Evolutionary conservation across 768 basidiomycete species (phyloP).

Genomic region (Amylocystis lapponica): DNA sequence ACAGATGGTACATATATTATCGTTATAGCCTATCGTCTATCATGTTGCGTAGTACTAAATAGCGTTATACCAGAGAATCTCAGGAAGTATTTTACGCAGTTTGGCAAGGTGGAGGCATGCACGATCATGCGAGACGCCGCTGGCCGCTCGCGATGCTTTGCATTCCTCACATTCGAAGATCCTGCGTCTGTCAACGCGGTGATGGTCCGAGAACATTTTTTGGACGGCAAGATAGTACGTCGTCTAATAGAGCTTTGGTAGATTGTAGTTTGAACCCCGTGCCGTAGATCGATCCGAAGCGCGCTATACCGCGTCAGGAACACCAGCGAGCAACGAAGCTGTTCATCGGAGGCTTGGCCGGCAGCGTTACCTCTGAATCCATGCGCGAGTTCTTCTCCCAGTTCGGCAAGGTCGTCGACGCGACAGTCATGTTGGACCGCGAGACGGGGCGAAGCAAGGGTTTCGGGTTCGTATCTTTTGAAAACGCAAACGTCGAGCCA

Average conservation of each 20-base stretch:
- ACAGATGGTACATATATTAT: slow-evolving; percentile 80
- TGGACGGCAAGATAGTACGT: slow-evolving; percentile 96
- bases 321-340: slow-evolving; percentile 91
- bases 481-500: slow-evolving; percentile 84
- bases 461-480: slow-evolving; percentile 96
- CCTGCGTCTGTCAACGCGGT: slow-evolving; percentile 91
- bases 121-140: slow-evolving; percentile 98
- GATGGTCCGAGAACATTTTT: slow-evolving; percentile 89
- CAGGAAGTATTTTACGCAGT: slow-evolving; percentile 88
- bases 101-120: slow-evolving; percentile 94
- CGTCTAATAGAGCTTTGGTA: not conserved
- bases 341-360: slow-evolving; percentile 93
- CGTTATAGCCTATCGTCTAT: slow-evolving; percentile 31
- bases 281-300: slow-evolving; percentile 95
- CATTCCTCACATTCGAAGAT: slow-evolving; percentile 94
- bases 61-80: slow-evolving; percentile 53
- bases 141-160: slow-evolving; percentile 94
- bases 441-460: slow-evolving; percentile 95
- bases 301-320: slow-evolving; percentile 94
- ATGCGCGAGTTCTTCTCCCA: slow-evolving; percentile 92
- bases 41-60: slow-evolving; percentile 40
- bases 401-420: slow-evolving; percentile 94
- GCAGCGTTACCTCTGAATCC: slow-evolving; percentile 87
- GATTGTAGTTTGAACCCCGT: not conserved
- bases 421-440: slow-evolving; percentile 97